Conservation (phyloP, 495 filamentous ascomycete genomes). For the Staphylotrichum tortipilum region DNA sequence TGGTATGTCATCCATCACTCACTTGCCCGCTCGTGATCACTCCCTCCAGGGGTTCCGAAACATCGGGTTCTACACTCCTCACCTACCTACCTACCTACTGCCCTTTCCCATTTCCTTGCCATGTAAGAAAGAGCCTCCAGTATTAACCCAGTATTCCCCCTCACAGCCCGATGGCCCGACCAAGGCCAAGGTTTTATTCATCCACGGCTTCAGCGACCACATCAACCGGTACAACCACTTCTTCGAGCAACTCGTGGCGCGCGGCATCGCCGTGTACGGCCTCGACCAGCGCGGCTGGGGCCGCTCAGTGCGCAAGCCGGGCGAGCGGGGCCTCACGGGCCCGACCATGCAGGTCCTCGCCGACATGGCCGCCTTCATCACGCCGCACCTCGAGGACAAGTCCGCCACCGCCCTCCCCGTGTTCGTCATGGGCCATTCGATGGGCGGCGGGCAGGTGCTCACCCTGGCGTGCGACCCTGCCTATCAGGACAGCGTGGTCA, state of each 20-base stretch:
- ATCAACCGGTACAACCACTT: conserved; percentile 62
- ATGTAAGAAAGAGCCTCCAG: no score
- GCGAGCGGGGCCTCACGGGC: conserved; percentile 60
- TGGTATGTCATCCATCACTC: conserved; percentile 52
- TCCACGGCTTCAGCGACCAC: conserved; percentile 89
- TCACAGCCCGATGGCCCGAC: conserved; percentile 41
- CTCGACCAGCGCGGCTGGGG: conserved; percentile 76
- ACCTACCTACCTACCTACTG: not conserved
- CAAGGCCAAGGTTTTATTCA: conserved; percentile 62
- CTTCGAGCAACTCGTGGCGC: conserved; percentile 58
- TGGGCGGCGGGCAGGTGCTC: conserved; percentile 67
- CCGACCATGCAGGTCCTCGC: conserved; percentile 60
- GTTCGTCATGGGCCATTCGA: conserved; percentile 80
- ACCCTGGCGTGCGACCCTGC: conserved; percentile 33
- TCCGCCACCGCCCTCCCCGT: conserved; percentile 24
- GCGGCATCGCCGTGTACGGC: conserved; percentile 61
- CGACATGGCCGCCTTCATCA: conserved; percentile 67
- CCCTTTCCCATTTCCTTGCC: no score
- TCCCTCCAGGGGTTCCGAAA: no score
- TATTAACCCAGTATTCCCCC: no score
- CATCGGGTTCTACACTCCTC: no score
- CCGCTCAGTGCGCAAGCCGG: conserved; percentile 34
- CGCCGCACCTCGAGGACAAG: conserved; percentile 25
- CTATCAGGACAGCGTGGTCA: conserved; percentile 34
- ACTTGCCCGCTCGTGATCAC: no score